A percentile compares a stretch with the other conserved stretches of the same genome.
Evolutionary conservation across 805 yeast genomes (phyloP).

Genomic region (Isabelozyma pseudorhagii): DNA sequence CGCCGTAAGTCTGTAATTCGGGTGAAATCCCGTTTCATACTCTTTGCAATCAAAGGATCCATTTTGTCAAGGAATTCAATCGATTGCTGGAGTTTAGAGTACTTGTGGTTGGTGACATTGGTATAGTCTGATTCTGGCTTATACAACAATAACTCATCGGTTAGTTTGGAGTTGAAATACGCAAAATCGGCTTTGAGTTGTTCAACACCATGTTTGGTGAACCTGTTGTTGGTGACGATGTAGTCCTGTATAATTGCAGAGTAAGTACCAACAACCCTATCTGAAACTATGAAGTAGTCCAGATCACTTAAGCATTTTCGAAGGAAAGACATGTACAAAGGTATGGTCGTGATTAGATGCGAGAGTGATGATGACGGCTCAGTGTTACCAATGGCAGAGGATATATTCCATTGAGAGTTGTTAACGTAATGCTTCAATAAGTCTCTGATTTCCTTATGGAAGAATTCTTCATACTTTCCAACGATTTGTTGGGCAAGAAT

Average conservation of each 20-base stretch:
- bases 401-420: constrained; percentile 29
- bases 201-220: constrained; percentile 26
- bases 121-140: constrained; percentile 6
- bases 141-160: constrained; percentile 14
- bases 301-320: constrained; percentile 18
- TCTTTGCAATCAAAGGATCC: constrained; percentile 18
- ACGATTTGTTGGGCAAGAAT: constrained; percentile 14
- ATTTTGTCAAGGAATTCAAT: constrained; percentile 24
- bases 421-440: constrained; percentile 36
- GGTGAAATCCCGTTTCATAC: constrained; percentile 10
- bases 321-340: constrained; percentile 22
- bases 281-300: constrained; percentile 29
- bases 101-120: constrained; percentile 20
- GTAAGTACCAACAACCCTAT: constrained; percentile 22
- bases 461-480: constrained; percentile 25
- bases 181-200: constrained; percentile 32
- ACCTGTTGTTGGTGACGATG: constrained; percentile 36
- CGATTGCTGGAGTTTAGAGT: constrained; percentile 24
- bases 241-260: constrained; percentile 32
- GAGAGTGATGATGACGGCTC: constrained; percentile 21
- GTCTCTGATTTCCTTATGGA: constrained; percentile 27
- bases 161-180: constrained; percentile 13
- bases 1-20: constrained; percentile 14
- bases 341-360: constrained; percentile 18
- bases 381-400: constrained; percentile 2